Percentiles rank a stretch among this genome's conserved stretches.
phyloP scores from a whole-genome alignment of 2,329 filamentous ascomycete genomes.

The Geosmithia putterillii region DNA sequence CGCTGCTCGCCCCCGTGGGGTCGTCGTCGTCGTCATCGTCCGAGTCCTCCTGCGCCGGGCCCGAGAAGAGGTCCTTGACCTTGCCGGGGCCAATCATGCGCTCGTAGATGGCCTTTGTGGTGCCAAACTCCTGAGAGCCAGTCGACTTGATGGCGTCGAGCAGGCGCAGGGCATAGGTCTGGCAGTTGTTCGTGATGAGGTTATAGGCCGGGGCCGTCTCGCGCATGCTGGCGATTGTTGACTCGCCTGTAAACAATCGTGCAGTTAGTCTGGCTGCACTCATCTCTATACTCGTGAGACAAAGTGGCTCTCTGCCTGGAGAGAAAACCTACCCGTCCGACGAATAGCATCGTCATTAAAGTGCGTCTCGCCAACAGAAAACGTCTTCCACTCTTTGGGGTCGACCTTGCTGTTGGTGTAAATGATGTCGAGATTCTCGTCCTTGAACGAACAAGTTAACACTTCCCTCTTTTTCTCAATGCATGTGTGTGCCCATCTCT shows the following conservation, averaged over 20 bases:
- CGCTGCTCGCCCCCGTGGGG: neutral
- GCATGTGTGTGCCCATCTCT: neutral
- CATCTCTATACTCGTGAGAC: neutral
- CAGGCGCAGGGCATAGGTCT: slow-evolving; percentile 40
- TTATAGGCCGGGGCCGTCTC: slow-evolving; percentile 37
- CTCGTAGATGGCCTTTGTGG: slow-evolving; percentile 40
- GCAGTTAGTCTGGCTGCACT: too few relatives aligned
- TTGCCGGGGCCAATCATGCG: slow-evolving; percentile 32
- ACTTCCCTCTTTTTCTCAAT: neutral
- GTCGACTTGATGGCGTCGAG: slow-evolving; percentile 42
- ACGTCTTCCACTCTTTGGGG: slow-evolving; percentile 35
- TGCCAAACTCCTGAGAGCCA: slow-evolving; percentile 36
- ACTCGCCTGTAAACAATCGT: slow-evolving; percentile 36
- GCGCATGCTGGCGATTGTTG: slow-evolving; percentile 35
- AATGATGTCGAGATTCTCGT: slow-evolving; percentile 42
- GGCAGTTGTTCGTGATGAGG: slow-evolving; percentile 48
- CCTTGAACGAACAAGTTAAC: too few relatives aligned
- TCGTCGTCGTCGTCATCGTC: neutral
- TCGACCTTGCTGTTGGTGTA: slow-evolving; percentile 39
- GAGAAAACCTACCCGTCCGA: slow-evolving; percentile 27
- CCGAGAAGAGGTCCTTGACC: slow-evolving; percentile 38
- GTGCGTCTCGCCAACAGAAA: slow-evolving; percentile 36
- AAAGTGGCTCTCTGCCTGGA: neutral
- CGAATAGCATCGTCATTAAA: slow-evolving; percentile 42
- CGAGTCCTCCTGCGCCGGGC: slow-evolving; percentile 6